phyloP scores from a whole-genome alignment of 2,329 filamentous ascomycete genomes.

The Lachnellula hyalina region DNA sequence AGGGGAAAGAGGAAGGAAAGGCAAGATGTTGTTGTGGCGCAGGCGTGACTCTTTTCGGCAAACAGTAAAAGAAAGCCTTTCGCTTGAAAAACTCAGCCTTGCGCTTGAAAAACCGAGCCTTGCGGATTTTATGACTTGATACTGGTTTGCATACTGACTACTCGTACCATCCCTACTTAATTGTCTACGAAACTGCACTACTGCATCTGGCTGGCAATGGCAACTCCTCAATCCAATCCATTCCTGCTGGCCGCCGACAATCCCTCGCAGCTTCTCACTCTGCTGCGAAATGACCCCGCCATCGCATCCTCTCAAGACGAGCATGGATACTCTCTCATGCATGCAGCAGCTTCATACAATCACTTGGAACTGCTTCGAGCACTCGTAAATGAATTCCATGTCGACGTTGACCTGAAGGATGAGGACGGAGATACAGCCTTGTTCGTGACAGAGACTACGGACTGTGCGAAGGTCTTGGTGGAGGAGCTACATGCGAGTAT shows the following conservation, averaged over 20 bases:
- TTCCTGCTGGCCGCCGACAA: constrained; percentile 80
- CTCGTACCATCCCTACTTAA: too few species aligned
- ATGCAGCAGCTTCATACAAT: constrained; percentile 89
- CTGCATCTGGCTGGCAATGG: constrained; percentile 4
- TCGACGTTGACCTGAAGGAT: constrained; percentile 75
- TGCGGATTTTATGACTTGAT: background rate
- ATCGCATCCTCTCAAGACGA: constrained; percentile 78
- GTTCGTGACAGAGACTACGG: constrained; percentile 80
- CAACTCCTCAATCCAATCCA: constrained; percentile 44
- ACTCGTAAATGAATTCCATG: constrained; percentile 70
- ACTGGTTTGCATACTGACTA: background rate
- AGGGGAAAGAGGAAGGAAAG: too few species aligned
- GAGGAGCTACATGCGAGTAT: constrained; percentile 74
- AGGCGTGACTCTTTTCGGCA: constrained; percentile 1
- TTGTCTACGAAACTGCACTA: too few species aligned
- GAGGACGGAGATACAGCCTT: constrained; percentile 93
- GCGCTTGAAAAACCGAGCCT: background rate
- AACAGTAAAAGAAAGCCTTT: background rate
- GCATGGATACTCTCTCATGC: constrained; percentile 89
- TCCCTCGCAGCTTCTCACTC: constrained; percentile 64
- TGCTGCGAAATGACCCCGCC: constrained; percentile 68
- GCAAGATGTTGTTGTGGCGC: background rate
- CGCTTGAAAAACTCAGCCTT: background rate
- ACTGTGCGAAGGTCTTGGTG: constrained; percentile 72
- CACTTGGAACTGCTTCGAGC: constrained; percentile 74